A percentile compares a stretch with the other conserved stretches of the same genome.
phyloP scores from a whole-genome alignment of 805 yeast genomes.

The Lipomyces spencermartinsiae region DNA sequence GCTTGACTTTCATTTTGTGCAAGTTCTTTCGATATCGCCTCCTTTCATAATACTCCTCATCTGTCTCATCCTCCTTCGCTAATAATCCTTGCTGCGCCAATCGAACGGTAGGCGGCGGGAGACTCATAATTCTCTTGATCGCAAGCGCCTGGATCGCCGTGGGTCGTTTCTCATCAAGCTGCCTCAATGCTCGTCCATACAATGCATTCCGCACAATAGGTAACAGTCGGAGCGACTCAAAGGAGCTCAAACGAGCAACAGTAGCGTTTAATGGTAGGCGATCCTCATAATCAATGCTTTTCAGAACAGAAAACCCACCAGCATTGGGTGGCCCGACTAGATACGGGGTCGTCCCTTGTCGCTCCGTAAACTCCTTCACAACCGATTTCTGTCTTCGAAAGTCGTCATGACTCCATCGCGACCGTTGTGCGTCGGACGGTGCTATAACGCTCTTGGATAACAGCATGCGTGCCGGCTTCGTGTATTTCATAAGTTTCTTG shows the following conservation, averaged over 20 bases:
- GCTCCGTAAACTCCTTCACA: conserved; percentile 21
- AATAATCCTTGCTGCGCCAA: conserved; percentile 13
- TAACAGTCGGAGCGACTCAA: conserved; percentile 69
- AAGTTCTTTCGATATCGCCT: conserved; percentile 17
- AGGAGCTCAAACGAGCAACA: conserved; percentile 60
- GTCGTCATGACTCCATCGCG: conserved; percentile 30
- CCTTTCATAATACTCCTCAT: conserved; percentile 30
- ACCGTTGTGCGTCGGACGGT: conserved; percentile 23
- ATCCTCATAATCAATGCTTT: conserved; percentile 40
- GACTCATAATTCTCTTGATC: conserved; percentile 49
- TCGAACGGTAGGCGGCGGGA: conserved; percentile 28
- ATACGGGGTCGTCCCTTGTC: conserved; percentile 25
- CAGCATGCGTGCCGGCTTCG: conserved; percentile 22
- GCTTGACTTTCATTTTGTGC: conserved; percentile 47
- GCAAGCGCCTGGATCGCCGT: conserved; percentile 86
- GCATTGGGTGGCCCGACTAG: conserved; percentile 43
- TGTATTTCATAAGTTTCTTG: conserved; percentile 7
- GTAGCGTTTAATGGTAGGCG: conserved; percentile 49
- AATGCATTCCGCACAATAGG: conserved; percentile 71
- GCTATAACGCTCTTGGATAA: conserved; percentile 19
- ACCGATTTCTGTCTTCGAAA: conserved; percentile 27
- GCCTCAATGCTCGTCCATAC: conserved; percentile 55
- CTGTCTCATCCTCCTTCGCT: conserved; percentile 17
- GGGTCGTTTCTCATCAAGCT: conserved; percentile 52
- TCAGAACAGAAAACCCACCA: conserved; percentile 44